Percentiles rank a stretch among this genome's conserved stretches.
phyloP scores from a whole-genome alignment of 805 yeast species.

The Diddensiella caesifluorescens region DNA sequence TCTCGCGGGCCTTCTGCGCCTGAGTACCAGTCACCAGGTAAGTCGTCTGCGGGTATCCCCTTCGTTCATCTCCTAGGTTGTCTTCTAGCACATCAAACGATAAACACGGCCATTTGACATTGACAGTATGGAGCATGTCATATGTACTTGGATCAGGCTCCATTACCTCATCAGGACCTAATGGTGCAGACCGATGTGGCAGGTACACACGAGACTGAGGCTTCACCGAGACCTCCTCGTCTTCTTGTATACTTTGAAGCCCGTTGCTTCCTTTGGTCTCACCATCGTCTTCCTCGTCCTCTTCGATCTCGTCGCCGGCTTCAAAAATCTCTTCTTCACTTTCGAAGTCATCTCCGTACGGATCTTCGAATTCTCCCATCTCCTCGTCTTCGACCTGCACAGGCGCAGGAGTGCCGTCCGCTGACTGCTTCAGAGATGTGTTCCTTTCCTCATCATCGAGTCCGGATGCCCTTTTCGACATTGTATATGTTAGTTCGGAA shows the following conservation, averaged over 20 bases:
- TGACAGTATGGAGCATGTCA: conserved; percentile 92
- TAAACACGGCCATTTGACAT: conserved; percentile 95
- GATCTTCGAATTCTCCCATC: conserved; percentile 57
- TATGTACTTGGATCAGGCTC: conserved; percentile 96
- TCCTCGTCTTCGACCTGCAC: conserved; percentile 27
- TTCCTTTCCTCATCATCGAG: conserved; percentile 29
- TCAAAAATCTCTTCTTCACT: conserved; percentile 71
- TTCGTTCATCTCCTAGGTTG: conserved; percentile 77
- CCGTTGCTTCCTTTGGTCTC: conserved; percentile 24
- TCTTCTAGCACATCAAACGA: conserved; percentile 89
- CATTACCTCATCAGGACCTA: conserved; percentile 92
- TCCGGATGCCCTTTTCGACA: conserved; percentile 51
- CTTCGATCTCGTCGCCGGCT: conserved; percentile 73
- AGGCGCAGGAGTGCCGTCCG: conserved; percentile 37
- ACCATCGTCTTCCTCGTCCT: conserved; percentile 32
- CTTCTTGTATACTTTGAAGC: conserved; percentile 22
- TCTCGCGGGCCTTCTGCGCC: conserved; percentile 80
- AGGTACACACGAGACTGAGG: conserved; percentile 47
- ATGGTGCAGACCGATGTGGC: conserved; percentile 83
- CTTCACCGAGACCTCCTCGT: conserved; percentile 18
- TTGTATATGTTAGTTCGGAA: too few relatives aligned
- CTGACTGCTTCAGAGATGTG: conserved; percentile 36
- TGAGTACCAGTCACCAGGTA: conserved; percentile 91
- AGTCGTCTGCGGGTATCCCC: conserved; percentile 81
- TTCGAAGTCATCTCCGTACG: conserved; percentile 78